Evolutionary conservation across 2,329 filamentous ascomycete species (phyloP), one percentile per base, ranked within the genome.

Genomic region (Lasiodiplodia citricola): DNA sequence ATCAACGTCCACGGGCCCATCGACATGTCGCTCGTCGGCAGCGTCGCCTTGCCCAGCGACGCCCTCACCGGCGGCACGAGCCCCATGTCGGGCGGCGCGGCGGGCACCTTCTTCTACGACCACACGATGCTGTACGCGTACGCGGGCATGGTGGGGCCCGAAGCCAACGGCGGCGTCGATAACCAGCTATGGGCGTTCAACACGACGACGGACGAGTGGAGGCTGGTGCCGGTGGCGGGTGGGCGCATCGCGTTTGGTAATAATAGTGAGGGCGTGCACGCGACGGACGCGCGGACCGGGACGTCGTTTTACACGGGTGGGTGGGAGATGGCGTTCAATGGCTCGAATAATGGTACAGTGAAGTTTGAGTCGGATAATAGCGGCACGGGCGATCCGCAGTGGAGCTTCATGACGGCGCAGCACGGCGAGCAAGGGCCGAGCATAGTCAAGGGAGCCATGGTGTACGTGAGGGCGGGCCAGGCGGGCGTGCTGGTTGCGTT

Each of bases 61-160:
- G 21, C 10, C 16, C 37, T 66, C 2, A 23, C 35, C 7, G 44
- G 51, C 23, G 64, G 64, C n/a, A 18, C n/a, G 7, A 44, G 16
- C 14, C 21, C 38, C 7, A 37, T 47, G 8, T 13, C 35, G 7
- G 64, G 64, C 13, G 64, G 64, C 16, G 18, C 23, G 23, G 44
- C 64, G 2, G 52, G 64, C 7, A 47, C 51, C n/a, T 66, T 66
- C 38, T 66, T 66, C 64, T 31, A 31, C 52, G 51, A 57, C 37
- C 37, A 57, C 52, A 66, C 64, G n/a, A 66, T 18, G n/a, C 23
- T 66, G 23, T 66, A 66, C 21, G 64, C 64, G 14, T 66, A 66
- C n/a, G 64, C 35, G 11, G 64, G 51, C 52, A 56, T 66, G 35
- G 54, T 66, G 6, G 64, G 64, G 16, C 11, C 1, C 3, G 35